Evolutionary conservation across 2,329 filamentous ascomycete genomes (phyloP).

Genomic region (Neonectria magnoliae): DNA sequence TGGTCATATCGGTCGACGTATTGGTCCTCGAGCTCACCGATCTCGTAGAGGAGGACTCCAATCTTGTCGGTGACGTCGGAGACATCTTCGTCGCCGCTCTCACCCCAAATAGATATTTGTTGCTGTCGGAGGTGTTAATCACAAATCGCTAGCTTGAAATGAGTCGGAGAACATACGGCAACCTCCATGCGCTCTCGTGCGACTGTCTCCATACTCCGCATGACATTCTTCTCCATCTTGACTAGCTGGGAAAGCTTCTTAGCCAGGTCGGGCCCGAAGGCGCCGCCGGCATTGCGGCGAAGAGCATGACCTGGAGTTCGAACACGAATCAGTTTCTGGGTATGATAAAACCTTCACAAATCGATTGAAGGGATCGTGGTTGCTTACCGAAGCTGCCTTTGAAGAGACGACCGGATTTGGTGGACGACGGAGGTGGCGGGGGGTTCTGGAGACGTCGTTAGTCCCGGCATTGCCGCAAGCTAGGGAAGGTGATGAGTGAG

Average conservation of each 20-base stretch:
- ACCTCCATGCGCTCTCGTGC: constrained; percentile 98
- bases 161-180: constrained; percentile 72
- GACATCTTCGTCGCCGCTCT: constrained; percentile 94
- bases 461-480: background rate
- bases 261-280: constrained; percentile 85
- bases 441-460: constrained; percentile 74
- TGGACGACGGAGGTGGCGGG: constrained; percentile 88
- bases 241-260: constrained; percentile 98
- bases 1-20: constrained; percentile 99
- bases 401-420: constrained; percentile 90
- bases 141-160: background rate
- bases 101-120: constrained; percentile 99
- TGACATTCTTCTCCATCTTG: constrained; percentile 99
- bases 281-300: constrained; percentile 78
- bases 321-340: constrained; percentile 19
- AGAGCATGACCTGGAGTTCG: constrained; percentile 67
- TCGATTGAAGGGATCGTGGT: background rate
- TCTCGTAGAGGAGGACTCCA: constrained; percentile 96
- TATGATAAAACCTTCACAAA: background rate
- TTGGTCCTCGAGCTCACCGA: constrained; percentile 97
- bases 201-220: constrained; percentile 97
- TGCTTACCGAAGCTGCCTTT: constrained; percentile 83
- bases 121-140: constrained; percentile 65
- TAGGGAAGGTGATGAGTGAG: background rate
- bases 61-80: constrained; percentile 99